Evolutionary conservation across 352 stramenopile genomes (phyloP).

Genomic region (Globisporangium emineosum): DNA sequence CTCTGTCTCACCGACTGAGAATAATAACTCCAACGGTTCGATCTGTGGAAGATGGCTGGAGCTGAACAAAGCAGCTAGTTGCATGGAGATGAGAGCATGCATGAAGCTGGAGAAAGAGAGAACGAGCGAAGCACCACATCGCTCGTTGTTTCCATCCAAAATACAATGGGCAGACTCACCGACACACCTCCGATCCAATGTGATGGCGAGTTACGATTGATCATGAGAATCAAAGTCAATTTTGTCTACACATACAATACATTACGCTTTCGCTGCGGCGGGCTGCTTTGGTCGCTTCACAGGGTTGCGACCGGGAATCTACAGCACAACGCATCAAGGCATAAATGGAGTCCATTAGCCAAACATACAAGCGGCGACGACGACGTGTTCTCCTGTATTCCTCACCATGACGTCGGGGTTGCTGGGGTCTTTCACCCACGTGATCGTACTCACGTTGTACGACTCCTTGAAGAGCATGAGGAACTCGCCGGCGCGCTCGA

Average conservation of each 20-base stretch:
- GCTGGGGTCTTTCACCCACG: conserved; percentile 78
- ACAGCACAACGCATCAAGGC: background rate
- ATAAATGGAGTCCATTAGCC: background rate
- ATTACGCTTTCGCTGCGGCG: background rate
- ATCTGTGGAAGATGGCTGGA: too few relatives aligned
- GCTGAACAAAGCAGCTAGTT: background rate
- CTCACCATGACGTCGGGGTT: conserved; percentile 64
- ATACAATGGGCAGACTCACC: background rate
- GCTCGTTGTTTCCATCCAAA: background rate
- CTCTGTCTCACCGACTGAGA: background rate
- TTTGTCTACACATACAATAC: background rate
- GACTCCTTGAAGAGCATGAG: conserved; percentile 84
- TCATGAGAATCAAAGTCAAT: background rate
- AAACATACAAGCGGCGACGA: background rate
- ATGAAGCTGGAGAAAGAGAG: background rate
- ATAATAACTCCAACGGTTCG: background rate
- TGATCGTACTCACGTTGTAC: conserved; percentile 77
- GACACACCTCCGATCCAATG: background rate
- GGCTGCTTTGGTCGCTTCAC: conserved; percentile 48
- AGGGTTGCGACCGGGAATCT: conserved; percentile 60
- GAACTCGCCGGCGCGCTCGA: conserved; percentile 85
- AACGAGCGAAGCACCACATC: background rate
- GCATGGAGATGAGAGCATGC: too few relatives aligned
- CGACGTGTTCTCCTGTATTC: background rate
- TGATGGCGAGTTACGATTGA: background rate